A percentile compares a stretch with the other conserved stretches of the same genome.
These are phyloP conservation scores for Pseudogymnoascus verrucosus DNA, from an alignment of 2,329 filamentous ascomycete genomes.

Conservation along the genomic window DNA sequence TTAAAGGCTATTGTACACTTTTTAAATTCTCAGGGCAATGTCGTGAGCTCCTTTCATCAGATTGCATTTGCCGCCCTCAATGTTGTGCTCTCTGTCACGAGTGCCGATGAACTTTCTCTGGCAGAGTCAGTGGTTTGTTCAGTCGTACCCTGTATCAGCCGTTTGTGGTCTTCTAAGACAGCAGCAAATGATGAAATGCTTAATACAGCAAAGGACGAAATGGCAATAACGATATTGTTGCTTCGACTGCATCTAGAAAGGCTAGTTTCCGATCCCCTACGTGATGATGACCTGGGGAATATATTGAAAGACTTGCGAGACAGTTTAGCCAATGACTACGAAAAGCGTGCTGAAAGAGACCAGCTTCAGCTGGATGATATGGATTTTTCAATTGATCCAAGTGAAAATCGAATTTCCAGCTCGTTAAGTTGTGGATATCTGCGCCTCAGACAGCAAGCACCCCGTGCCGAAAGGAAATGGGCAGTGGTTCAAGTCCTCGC, in stretches of 20 bases:
- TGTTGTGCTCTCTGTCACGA: slow-evolving; percentile 53
- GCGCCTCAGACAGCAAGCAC: slow-evolving; percentile 44
- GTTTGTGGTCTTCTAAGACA: slow-evolving; percentile 70
- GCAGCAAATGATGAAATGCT: slow-evolving; percentile 47
- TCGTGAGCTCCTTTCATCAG: slow-evolving; percentile 57
- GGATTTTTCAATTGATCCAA: slow-evolving; percentile 33
- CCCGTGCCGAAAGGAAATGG: slow-evolving; percentile 52
- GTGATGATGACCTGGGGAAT: slow-evolving; percentile 30
- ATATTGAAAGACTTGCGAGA: slow-evolving; percentile 60
- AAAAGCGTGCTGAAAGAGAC: slow-evolving; percentile 59
- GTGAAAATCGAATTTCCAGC: slow-evolving; percentile 5
- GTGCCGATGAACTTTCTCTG: slow-evolving; percentile 60
- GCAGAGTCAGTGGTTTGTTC: slow-evolving; percentile 49
- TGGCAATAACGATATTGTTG: slow-evolving; percentile 65
- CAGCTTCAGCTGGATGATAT: slow-evolving; percentile 74
- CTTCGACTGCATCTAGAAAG: slow-evolving; percentile 55
- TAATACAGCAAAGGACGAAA: slow-evolving; percentile 63
- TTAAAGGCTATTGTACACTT: slow-evolving; percentile 50
- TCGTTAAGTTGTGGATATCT: slow-evolving; percentile 44
- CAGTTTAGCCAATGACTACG: slow-evolving; percentile 70
- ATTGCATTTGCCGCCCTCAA: slow-evolving; percentile 72
- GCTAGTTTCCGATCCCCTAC: slow-evolving; percentile 33
- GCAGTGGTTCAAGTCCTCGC: slow-evolving; percentile 51
- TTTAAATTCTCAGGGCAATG: slow-evolving; percentile 50
- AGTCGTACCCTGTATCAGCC: slow-evolving; percentile 62